phyloP scores from a whole-genome alignment of 2,329 filamentous ascomycete species.

The Akanthomyces muscarius region DNA sequence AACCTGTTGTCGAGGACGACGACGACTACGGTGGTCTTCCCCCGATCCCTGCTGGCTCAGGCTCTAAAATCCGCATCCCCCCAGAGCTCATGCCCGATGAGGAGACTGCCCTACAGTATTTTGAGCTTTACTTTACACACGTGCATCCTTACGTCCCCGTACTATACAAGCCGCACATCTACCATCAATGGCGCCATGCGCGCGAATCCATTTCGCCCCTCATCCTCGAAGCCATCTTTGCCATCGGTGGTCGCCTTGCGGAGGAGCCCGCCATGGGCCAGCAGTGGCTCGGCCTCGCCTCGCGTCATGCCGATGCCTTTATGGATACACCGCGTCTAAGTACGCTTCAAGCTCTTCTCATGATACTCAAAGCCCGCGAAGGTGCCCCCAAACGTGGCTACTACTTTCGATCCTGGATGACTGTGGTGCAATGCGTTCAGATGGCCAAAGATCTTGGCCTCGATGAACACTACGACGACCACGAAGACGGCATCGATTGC shows the following conservation, averaged over 20 bases:
- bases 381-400: conserved; percentile 91
- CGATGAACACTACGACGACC: conserved; percentile 78
- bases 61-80: conserved; percentile 79
- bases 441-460: conserved; percentile 91
- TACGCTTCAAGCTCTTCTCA: conserved; percentile 83
- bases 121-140: conserved; percentile 84
- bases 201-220: conserved; percentile 83
- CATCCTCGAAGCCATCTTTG: conserved; percentile 85
- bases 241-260: conserved; percentile 77
- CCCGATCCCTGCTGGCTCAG: conserved; percentile 62
- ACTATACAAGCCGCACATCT: conserved; percentile 75
- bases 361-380: conserved; percentile 87
- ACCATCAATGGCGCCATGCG: conserved; percentile 83
- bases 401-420: conserved; percentile 97
- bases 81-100: conserved; percentile 91
- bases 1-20: conserved; percentile 63
- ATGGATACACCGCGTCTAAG: conserved; percentile 88
- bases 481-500: conserved; percentile 68
- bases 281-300: conserved; percentile 88
- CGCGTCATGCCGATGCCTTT: conserved; percentile 85
- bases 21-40: conserved; percentile 75
- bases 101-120: conserved; percentile 75
- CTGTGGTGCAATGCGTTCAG: conserved; percentile 82
- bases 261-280: conserved; percentile 81
- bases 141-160: conserved; percentile 93